Conservation (phyloP, 495 filamentous ascomycete species). For the Aspergillus nidulans region DNA sequence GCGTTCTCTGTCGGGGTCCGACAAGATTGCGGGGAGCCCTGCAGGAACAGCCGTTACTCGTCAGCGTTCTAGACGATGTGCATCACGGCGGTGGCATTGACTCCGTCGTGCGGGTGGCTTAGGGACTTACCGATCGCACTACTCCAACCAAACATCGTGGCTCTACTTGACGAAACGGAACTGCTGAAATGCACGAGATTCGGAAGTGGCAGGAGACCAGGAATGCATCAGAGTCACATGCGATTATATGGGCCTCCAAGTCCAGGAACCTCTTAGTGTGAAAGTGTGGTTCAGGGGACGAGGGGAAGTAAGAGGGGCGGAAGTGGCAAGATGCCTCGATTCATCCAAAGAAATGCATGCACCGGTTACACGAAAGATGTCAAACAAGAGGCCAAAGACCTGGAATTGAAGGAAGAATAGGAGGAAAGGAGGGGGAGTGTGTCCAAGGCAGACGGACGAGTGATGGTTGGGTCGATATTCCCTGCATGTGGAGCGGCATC, state of each 20-base stretch:
- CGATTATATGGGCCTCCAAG: neutral
- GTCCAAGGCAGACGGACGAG: neutral
- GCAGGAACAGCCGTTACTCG: neutral
- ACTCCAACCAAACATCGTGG: conserved; percentile 39
- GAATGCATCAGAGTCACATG: conserved; percentile 1
- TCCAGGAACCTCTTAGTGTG: neutral
- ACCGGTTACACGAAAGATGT: neutral
- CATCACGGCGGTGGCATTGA: neutral
- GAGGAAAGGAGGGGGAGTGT: neutral
- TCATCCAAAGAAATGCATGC: neutral
- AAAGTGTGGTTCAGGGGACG: conserved; percentile 4
- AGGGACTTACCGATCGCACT: conserved; percentile 30
- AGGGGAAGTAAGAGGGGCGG: neutral
- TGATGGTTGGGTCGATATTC: neutral
- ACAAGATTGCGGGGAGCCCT: conserved; percentile 34
- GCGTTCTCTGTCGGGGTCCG: conserved; percentile 41
- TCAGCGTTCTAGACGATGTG: neutral
- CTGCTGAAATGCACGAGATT: conserved; percentile 1
- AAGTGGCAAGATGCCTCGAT: neutral
- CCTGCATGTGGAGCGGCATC: conserved; percentile 1
- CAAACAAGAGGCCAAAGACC: neutral
- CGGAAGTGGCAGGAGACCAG: neutral
- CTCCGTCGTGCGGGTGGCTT: neutral
- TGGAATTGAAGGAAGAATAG: neutral
- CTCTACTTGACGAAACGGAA: conserved; percentile 4